Percentiles rank a stretch among this genome's conserved stretches.
phyloP scores from a whole-genome alignment of 1,284 basidiomycete species.

The Fistulinella cinereoalba region DNA sequence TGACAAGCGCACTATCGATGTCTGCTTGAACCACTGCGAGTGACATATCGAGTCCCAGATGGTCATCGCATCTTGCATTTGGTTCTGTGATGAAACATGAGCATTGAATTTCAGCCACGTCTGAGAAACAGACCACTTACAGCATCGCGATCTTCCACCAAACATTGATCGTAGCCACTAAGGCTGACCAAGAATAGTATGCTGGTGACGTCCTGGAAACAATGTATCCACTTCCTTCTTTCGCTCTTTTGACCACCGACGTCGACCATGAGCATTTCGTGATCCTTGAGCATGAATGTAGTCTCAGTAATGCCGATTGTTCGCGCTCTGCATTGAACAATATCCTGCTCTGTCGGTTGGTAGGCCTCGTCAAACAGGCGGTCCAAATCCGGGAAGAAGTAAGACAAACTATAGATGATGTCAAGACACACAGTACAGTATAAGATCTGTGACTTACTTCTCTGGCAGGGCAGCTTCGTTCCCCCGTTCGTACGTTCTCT shows the following conservation, averaged over 20 bases:
- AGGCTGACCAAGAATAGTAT: constrained; percentile 86
- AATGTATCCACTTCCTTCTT: constrained; percentile 86
- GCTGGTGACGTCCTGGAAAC: constrained; percentile 83
- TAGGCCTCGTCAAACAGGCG: constrained; percentile 77
- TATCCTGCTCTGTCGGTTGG: constrained; percentile 77
- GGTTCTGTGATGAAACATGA: constrained; percentile 57
- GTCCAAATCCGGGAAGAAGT: constrained; percentile 78
- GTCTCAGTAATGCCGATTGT: constrained; percentile 96
- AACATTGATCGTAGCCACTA: constrained; percentile 88
- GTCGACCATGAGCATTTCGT: constrained; percentile 85
- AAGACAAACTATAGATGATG: constrained; percentile 45
- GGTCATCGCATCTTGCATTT: constrained; percentile 95
- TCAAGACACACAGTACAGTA: constrained; percentile 2
- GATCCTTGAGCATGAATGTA: constrained; percentile 70
- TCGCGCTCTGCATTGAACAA: constrained; percentile 81
- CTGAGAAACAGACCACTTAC: constrained; percentile 43
- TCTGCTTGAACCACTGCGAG: constrained; percentile 90
- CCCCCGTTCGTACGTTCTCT: constrained; percentile 69
- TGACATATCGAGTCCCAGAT: constrained; percentile 95
- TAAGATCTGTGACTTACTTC: constrained; percentile 55
- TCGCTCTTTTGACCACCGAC: constrained; percentile 91
- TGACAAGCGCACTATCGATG: constrained; percentile 67
- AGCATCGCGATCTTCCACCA: constrained; percentile 91
- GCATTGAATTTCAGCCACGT: background rate
- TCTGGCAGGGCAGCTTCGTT: constrained; percentile 89